These are phyloP conservation scores for Penicillium sp. DNA, from an alignment of 2,329 filamentous ascomycete species.

Conservation along the genomic window DNA sequence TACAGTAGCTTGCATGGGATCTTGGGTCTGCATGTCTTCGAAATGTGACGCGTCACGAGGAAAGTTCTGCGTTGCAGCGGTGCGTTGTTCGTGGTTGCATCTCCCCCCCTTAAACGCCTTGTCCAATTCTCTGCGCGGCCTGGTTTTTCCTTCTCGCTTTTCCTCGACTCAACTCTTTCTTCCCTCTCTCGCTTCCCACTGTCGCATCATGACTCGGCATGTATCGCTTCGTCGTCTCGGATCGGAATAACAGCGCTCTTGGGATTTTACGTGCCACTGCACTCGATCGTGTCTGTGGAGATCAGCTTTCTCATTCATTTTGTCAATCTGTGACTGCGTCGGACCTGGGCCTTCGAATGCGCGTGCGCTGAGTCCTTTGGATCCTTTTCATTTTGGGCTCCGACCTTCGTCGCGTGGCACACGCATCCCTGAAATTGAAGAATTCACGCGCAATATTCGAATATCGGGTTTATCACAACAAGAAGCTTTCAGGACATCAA, in stretches of 20 bases:
- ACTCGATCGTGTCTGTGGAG: background rate
- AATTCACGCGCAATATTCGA: background rate
- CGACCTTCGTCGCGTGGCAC: background rate
- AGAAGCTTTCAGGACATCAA: background rate
- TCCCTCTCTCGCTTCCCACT: background rate
- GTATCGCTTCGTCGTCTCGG: background rate
- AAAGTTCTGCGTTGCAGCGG: background rate
- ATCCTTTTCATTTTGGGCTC: background rate
- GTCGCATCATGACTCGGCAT: constrained; percentile 18
- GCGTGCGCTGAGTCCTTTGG: too few relatives aligned
- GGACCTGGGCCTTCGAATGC: background rate
- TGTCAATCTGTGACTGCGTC: background rate
- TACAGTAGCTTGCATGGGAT: constrained; percentile 9
- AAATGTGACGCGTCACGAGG: constrained; percentile 11
- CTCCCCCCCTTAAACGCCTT: background rate
- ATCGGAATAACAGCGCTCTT: constrained; percentile 10
- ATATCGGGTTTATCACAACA: background rate
- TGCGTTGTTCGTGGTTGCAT: constrained; percentile 11
- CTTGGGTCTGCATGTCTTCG: constrained; percentile 13
- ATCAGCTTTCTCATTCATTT: background rate
- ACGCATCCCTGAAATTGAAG: background rate
- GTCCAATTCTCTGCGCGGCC: background rate
- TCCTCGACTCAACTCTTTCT: background rate
- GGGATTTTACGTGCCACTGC: constrained; percentile 1
- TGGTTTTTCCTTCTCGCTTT: background rate